A percentile compares a stretch with the other conserved stretches of the same genome.
These are phyloP conservation scores for Pseudonitzschia pungens DNA, from an alignment of 108 stramenopile genomes.

Conservation along the genomic window DNA sequence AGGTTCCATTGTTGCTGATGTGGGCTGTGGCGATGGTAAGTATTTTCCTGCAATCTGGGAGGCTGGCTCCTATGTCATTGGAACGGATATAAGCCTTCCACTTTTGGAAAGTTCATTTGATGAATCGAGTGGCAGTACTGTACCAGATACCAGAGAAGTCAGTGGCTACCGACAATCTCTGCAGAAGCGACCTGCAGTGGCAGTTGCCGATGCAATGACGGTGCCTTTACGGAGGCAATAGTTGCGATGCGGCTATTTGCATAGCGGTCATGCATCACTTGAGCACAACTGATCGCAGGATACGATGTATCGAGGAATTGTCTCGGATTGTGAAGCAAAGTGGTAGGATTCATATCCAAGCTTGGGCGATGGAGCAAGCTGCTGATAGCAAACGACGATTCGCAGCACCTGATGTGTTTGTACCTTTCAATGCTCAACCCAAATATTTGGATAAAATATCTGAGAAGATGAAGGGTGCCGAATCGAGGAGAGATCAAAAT, in stretches of 20 bases:
- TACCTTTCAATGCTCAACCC: conserved; percentile 96
- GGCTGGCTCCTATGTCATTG: conserved; percentile 84
- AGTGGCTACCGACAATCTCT: conserved; percentile 50
- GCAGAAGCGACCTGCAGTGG: conserved; percentile 71
- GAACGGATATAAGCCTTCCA: conserved; percentile 87
- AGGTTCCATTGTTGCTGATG: conserved; percentile 91
- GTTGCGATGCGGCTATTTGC: conserved; percentile 95
- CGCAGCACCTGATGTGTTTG: conserved; percentile 89
- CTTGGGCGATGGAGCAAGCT: conserved; percentile 97
- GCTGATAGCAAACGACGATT: conserved; percentile 79
- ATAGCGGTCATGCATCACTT: conserved; percentile 99
- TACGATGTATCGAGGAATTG: conserved; percentile 86
- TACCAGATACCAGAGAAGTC: conserved; percentile 62
- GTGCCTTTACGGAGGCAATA: conserved; percentile 76
- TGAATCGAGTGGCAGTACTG: conserved; percentile 18
- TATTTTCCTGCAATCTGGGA: conserved; percentile 81
- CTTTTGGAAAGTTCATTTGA: conserved; percentile 59
- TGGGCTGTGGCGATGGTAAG: conserved; percentile 98
- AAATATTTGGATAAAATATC: conserved; percentile 59
- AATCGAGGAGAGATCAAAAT: not conserved
- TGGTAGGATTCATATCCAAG: conserved; percentile 89
- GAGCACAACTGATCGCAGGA: conserved; percentile 80
- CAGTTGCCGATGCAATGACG: conserved; percentile 88
- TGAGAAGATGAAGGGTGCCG: conserved; percentile 1
- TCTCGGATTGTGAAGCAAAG: conserved; percentile 80